Conservation (phyloP, 1,284 basidiomycete genomes). For the Ceratobasidium sp. region DNA sequence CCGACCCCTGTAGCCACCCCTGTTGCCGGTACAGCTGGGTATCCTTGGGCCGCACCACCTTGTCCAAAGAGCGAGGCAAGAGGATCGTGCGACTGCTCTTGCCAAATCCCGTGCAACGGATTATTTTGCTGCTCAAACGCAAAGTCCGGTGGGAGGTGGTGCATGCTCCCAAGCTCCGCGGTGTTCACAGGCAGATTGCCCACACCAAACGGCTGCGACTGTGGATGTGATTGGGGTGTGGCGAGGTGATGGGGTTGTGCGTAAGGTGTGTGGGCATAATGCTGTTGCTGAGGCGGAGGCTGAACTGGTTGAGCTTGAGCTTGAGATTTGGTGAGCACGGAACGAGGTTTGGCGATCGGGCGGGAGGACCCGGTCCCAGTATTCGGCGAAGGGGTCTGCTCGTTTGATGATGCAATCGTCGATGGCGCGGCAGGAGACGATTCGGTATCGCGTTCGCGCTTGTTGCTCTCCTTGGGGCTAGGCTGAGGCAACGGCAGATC, state of each 20-base stretch:
- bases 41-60: not conserved
- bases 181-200: slow-evolving; percentile 24
- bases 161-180: slow-evolving; percentile 31
- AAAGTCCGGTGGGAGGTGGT: slow-evolving; percentile 33
- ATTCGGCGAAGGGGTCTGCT: slow-evolving; percentile 29
- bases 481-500: slow-evolving; percentile 67
- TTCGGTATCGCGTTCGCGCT: slow-evolving; percentile 67
- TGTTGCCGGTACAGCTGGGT: not conserved
- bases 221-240: slow-evolving; percentile 49
- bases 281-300: slow-evolving; percentile 9
- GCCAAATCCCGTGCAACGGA: slow-evolving; percentile 35
- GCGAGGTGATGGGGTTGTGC: slow-evolving; percentile 19
- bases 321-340: slow-evolving; percentile 12
- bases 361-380: not conserved
- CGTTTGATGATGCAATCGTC: slow-evolving; percentile 6
- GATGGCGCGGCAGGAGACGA: slow-evolving; percentile 5
- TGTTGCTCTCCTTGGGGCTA: slow-evolving; percentile 56
- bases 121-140: slow-evolving; percentile 31
- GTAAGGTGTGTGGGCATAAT: slow-evolving; percentile 30
- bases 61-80: slow-evolving; percentile 24
- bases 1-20: not conserved
- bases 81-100: slow-evolving; percentile 36
- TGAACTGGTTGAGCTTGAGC: slow-evolving; percentile 6
- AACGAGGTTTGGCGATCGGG: slow-evolving; percentile 33
- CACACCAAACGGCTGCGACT: slow-evolving; percentile 43